These are phyloP conservation scores for Paracorniculantispora psalliotae DNA, from an alignment of 2,329 filamentous ascomycete species.

Conservation along the genomic window DNA sequence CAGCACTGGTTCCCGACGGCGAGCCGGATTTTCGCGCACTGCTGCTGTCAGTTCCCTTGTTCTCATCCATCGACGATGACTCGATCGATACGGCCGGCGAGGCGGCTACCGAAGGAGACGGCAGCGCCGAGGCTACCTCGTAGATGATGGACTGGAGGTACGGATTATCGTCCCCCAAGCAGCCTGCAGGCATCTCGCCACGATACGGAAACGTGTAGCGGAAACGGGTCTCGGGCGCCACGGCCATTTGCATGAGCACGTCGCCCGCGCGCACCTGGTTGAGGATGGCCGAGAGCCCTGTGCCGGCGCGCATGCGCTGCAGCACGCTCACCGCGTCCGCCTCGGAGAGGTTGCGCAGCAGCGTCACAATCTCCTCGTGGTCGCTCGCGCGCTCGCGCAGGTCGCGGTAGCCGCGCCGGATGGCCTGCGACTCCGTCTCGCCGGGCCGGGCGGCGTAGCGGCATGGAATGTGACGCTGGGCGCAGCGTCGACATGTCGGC, in stretches of 20 bases:
- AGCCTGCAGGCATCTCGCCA: slow-evolving; percentile 18
- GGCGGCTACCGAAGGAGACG: neutral
- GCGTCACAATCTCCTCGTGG: slow-evolving; percentile 18
- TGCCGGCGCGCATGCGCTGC: slow-evolving; percentile 30
- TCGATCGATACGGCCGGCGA: too few species aligned
- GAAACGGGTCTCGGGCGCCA: slow-evolving; percentile 32
- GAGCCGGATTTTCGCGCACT: too few species aligned
- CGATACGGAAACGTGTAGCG: slow-evolving; percentile 37
- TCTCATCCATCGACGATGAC: too few species aligned
- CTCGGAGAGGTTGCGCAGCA: slow-evolving; percentile 2
- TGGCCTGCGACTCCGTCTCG: slow-evolving; percentile 19
- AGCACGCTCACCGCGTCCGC: slow-evolving; percentile 31
- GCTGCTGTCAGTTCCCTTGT: too few species aligned
- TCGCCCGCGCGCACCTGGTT: slow-evolving; percentile 32
- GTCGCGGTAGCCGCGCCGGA: slow-evolving; percentile 12
- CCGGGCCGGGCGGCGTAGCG: slow-evolving; percentile 18
- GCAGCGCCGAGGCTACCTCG: slow-evolving; percentile 8
- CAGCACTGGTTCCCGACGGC: neutral
- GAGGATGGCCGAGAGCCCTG: slow-evolving; percentile 26
- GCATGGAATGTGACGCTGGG: slow-evolving; percentile 15
- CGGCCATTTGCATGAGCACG: slow-evolving; percentile 32
- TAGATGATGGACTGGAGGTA: slow-evolving; percentile 20
- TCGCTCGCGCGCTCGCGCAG: neutral
- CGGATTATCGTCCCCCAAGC: slow-evolving; percentile 16
- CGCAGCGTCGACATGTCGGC: slow-evolving; percentile 22